A percentile compares a stretch with the other conserved stretches of the same genome.
phyloP scores from a whole-genome alignment of 2,329 filamentous ascomycete genomes.

The Alternaria burnsii region DNA sequence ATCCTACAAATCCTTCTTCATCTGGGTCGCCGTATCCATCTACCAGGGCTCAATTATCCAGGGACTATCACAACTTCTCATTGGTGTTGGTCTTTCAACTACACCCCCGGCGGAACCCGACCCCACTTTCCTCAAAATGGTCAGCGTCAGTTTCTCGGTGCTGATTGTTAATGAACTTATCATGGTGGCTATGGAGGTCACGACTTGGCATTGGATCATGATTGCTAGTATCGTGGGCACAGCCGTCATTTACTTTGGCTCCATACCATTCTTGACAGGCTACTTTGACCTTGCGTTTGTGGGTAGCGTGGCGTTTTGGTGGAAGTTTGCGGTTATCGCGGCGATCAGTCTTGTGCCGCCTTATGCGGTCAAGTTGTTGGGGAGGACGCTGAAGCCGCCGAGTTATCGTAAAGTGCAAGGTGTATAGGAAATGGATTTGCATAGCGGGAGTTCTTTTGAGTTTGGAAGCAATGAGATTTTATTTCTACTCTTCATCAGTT shows the following conservation, averaged over 20 bases:
- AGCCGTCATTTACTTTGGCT: conserved; percentile 78
- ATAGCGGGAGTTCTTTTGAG: background rate
- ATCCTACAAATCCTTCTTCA: conserved; percentile 93
- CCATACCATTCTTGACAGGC: conserved; percentile 83
- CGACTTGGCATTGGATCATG: conserved; percentile 97
- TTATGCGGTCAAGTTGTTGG: conserved; percentile 85
- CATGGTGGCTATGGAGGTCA: conserved; percentile 97
- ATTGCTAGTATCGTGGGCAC: conserved; percentile 85
- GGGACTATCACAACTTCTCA: conserved; percentile 87
- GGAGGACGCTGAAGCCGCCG: conserved; percentile 85
- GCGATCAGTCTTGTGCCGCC: conserved; percentile 85
- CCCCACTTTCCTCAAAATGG: conserved; percentile 66
- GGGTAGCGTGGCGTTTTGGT: conserved; percentile 81
- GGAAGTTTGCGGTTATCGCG: conserved; percentile 83
- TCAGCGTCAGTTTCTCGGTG: conserved; percentile 89
- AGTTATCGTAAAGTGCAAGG: conserved; percentile 93
- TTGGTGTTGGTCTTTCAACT: conserved; percentile 64
- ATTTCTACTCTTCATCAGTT: background rate
- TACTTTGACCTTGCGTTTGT: conserved; percentile 90
- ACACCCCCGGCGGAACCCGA: conserved; percentile 12
- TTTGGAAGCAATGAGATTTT: background rate
- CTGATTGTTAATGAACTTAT: conserved; percentile 92
- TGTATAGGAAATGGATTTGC: conserved; percentile 53
- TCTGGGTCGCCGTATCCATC: conserved; percentile 93
- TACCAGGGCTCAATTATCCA: conserved; percentile 97